Percentiles rank a stretch among this genome's conserved stretches.
Conservation (phyloP, 352 stramenopile species). For the Heterotrichella gracilis region DNA sequence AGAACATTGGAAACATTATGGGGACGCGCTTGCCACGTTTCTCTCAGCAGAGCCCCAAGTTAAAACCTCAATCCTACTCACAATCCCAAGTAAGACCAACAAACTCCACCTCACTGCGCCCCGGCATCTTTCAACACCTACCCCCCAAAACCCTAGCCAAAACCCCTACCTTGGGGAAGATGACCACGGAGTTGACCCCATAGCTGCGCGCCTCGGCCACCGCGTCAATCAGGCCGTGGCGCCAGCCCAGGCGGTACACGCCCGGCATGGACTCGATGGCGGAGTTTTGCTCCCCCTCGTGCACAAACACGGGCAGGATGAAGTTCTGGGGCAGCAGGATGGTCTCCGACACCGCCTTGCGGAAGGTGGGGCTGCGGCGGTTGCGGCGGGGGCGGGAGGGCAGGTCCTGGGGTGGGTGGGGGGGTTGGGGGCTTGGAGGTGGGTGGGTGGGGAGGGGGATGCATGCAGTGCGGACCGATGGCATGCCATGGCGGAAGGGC, state of each 20-base stretch:
- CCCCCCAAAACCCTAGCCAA: too few species aligned
- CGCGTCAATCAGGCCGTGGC: conserved; percentile 36
- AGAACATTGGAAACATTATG: too few species aligned
- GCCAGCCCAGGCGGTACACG: conserved; percentile 30
- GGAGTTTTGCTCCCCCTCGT: conserved; percentile 31
- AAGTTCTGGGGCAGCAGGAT: conserved; percentile 48
- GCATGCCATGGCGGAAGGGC: too few species aligned
- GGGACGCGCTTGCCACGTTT: conserved; percentile 14
- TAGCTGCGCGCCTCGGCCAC: conserved; percentile 35
- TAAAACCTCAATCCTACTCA: conserved; percentile 22
- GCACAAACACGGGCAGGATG: conserved; percentile 56
- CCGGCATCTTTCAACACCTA: too few species aligned
- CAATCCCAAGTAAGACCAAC: too few species aligned
- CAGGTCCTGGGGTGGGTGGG: not conserved
- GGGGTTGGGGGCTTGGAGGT: too few species aligned
- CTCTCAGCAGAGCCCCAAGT: conserved; percentile 22
- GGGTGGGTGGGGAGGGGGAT: too few species aligned
- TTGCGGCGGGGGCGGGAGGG: conserved; percentile 33
- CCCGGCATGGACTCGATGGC: conserved; percentile 42
- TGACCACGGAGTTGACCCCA: too few species aligned
- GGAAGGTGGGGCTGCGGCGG: conserved; percentile 37
- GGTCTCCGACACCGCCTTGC: conserved; percentile 41
- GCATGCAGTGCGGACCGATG: too few species aligned
- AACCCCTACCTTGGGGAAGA: too few species aligned
- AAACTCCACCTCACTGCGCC: too few species aligned